A percentile compares a stretch with the other conserved stretches of the same genome.
Evolutionary conservation across 2,329 filamentous ascomycete species (phyloP).

Genomic region (Thelonectria olida): DNA sequence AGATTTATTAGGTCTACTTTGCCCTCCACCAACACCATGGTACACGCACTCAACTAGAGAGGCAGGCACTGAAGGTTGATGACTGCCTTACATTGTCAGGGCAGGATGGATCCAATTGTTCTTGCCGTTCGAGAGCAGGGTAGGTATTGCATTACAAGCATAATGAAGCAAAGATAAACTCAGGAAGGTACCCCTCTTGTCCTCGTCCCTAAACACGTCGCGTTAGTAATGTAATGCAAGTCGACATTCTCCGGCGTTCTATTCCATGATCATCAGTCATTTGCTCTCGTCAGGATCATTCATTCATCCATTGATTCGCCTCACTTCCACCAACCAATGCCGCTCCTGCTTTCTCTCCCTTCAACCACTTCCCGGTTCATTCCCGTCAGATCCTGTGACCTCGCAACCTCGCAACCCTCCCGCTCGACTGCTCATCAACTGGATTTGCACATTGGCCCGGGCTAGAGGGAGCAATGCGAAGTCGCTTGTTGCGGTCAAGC

Average conservation of each 20-base stretch:
- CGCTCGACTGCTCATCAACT: neutral
- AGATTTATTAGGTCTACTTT: neutral
- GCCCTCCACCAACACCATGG: neutral
- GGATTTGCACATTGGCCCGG: neutral
- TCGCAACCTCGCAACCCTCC: neutral
- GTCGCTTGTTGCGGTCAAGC: conserved; percentile 16
- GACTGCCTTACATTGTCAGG: too few relatives aligned
- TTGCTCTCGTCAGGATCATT: neutral
- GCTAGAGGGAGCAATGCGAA: neutral
- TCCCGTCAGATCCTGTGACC: conserved; percentile 2
- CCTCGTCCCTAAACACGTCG: neutral
- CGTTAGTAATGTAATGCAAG: neutral
- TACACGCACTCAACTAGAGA: neutral
- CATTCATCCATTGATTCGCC: neutral
- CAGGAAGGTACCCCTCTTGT: neutral
- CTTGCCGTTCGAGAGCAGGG: too few relatives aligned
- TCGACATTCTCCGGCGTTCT: neutral
- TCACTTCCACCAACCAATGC: conserved; percentile 4
- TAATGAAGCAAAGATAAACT: too few relatives aligned
- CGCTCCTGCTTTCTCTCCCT: neutral
- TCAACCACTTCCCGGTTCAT: neutral
- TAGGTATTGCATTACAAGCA: too few relatives aligned
- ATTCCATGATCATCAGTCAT: conserved; percentile 1
- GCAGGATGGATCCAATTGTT: too few relatives aligned
- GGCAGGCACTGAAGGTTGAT: neutral